A percentile compares a stretch with the other conserved stretches of the same genome.
phyloP scores from a whole-genome alignment of 2,329 filamentous ascomycete species.

The Achaetomium macrosporum region DNA sequence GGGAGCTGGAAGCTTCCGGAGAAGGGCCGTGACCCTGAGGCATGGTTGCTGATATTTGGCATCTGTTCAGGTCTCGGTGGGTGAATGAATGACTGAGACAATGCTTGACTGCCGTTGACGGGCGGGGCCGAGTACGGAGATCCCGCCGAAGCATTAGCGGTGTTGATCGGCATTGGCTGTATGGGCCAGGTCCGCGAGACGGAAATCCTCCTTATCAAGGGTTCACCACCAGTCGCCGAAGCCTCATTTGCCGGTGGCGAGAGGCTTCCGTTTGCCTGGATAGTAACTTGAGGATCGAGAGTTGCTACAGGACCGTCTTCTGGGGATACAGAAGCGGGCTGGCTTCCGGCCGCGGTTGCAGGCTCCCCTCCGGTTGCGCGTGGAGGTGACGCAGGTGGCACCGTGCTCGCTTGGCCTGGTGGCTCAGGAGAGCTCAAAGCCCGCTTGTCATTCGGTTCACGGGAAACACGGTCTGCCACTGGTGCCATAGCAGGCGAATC shows the following conservation, averaged over 20 bases:
- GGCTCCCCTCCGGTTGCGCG: conserved; percentile 2
- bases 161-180: conserved; percentile 25
- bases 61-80: conserved; percentile 37
- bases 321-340: conserved; percentile 12
- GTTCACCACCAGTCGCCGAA: background rate
- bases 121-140: conserved; percentile 40
- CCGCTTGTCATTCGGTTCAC: conserved; percentile 14
- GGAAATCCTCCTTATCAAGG: conserved; percentile 24
- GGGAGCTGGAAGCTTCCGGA: conserved; percentile 41
- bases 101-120: conserved; percentile 29
- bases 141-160: conserved; percentile 21
- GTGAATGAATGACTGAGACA: conserved; percentile 34
- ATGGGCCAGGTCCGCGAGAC: conserved; percentile 45
- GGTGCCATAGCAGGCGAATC: conserved; percentile 33
- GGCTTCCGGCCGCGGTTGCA: background rate
- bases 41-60: conserved; percentile 33
- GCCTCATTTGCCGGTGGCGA: conserved; percentile 11
- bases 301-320: conserved; percentile 21
- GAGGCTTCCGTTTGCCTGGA: conserved; percentile 23
- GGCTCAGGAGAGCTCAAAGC: conserved; percentile 14
- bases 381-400: conserved; percentile 13
- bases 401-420: conserved; percentile 1
- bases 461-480: conserved; percentile 11
- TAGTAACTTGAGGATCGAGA: conserved; percentile 29
- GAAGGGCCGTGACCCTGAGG: conserved; percentile 36